Evolutionary conservation across 805 yeast species (phyloP), one percentile per base, ranked within the genome.

Genomic region (Metschnikowia sp.): DNA sequence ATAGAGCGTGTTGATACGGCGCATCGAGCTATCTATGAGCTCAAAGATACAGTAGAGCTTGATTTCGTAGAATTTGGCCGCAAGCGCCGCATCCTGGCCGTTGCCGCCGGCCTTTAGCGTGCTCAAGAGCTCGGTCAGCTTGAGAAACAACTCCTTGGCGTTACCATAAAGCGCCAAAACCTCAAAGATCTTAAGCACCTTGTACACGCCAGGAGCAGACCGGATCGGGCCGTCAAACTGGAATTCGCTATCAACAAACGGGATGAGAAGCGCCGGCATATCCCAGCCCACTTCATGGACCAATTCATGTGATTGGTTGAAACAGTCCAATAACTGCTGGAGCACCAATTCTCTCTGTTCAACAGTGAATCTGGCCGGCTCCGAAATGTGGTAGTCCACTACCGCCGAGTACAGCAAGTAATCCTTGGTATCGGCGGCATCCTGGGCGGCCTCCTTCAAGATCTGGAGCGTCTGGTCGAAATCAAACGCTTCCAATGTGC

Each of bases 231-330:
- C 58, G 3, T 50, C 28, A 40, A 66, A 58, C 41, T 66, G 55
- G 40, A 48, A 60, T 51, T 56, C 67, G 47, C 60, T 68, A 51
- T 69, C 81, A 57, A 84, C 61, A 61, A 76, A 86, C 9, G 73
- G 72, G 39, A 88, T 58, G 7, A 91, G 54, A 42, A 87, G 65
- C 31, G 75, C 76, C 1, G 96, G 96, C n/a, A 91, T 61, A 63
- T 91, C 97, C 97, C 97, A 91, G 2, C 96, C 96, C 50, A 90
- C 81, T 54, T 84, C 86, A 38, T 76, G 72, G 0, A 82, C 70
- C 30, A 88, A 64, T 10, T 74, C 75, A 13, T 74, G 70, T 59
- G 85, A 63, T 0, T 60, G 64, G 3, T 44, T 36, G 31, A 88
- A 63, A 0, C 81, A 67, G 0, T 66, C 69, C 10, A 65, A 54